A percentile compares a stretch with the other conserved stretches of the same genome.
Evolutionary conservation across 768 basidiomycete genomes (phyloP).

Genomic region (Boletus subparvulus): DNA sequence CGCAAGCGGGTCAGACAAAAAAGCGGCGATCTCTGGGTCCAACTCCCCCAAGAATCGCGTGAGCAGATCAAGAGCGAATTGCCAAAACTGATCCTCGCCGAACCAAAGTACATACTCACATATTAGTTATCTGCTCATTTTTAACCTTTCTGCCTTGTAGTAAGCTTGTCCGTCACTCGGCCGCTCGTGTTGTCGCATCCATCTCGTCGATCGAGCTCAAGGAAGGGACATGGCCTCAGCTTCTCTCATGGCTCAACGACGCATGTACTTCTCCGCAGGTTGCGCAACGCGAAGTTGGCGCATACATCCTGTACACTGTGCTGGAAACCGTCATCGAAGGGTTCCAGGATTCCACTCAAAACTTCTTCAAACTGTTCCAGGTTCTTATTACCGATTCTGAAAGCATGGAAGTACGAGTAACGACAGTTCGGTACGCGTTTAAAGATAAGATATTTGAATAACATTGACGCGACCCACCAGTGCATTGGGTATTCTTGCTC

Average conservation of each 20-base stretch:
- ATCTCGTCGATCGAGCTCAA: conserved; percentile 89
- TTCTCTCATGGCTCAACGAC: conserved; percentile 84
- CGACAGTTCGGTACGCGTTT: conserved; percentile 67
- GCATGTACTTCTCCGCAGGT: conserved; percentile 68
- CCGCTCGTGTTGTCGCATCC: conserved; percentile 89
- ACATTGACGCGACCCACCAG: conserved; percentile 35
- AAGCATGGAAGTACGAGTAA: conserved; percentile 87
- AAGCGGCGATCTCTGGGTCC: conserved; percentile 80
- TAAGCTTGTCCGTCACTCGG: conserved; percentile 87
- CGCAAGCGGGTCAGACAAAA: conserved; percentile 85
- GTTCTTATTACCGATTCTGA: conserved; percentile 75
- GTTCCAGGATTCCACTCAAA: conserved; percentile 72
- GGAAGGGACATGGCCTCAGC: conserved; percentile 75
- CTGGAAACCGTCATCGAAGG: conserved; percentile 89
- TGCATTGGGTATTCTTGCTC: conserved; percentile 88
- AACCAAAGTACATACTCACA: conserved; percentile 61
- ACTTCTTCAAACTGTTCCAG: conserved; percentile 79
- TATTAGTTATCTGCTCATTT: background rate
- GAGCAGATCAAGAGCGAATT: conserved; percentile 83
- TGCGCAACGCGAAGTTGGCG: conserved; percentile 86
- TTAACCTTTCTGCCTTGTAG: conserved; percentile 40
- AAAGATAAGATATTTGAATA: background rate
- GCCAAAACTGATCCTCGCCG: conserved; percentile 72
- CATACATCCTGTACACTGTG: conserved; percentile 86
- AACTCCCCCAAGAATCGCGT: conserved; percentile 64